Conservation (phyloP, 805 yeast species). For the Wickerhamiella slavikovae region DNA sequence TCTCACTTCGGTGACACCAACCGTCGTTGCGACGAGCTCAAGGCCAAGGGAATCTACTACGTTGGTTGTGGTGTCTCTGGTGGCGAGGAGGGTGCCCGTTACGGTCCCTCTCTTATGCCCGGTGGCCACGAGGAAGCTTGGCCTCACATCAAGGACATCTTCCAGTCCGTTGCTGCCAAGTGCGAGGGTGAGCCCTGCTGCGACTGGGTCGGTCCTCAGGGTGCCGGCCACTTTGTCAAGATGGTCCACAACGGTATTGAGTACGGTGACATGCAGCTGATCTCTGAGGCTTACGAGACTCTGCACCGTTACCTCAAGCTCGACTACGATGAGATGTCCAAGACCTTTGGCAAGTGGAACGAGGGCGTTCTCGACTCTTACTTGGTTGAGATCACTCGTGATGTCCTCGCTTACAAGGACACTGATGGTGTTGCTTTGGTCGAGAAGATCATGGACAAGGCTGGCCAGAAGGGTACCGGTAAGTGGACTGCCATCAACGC, state of each 20-base stretch:
- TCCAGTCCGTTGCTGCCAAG: constrained; percentile 92
- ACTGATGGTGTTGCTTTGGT: constrained; percentile 81
- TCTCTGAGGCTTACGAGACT: constrained; percentile 92
- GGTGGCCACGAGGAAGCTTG: constrained; percentile 97
- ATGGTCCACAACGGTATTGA: constrained; percentile 99
- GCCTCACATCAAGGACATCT: constrained; percentile 93
- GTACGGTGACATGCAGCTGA: constrained; percentile 99
- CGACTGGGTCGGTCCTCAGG: constrained; percentile 99
- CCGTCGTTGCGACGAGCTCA: constrained; percentile 85
- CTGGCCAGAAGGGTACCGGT: constrained; percentile 99
- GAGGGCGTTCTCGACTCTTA: constrained; percentile 93
- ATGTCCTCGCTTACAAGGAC: constrained; percentile 76
- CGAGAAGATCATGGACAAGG: constrained; percentile 89
- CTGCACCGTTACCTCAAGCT: constrained; percentile 87
- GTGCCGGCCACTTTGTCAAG: constrained; percentile 97
- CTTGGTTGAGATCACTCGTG: constrained; percentile 92
- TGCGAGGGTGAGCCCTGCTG: constrained; percentile 98
- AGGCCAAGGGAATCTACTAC: constrained; percentile 67
- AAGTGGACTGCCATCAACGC: constrained; percentile 99
- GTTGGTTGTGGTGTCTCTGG: constrained; percentile 99
- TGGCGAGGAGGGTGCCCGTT: constrained; percentile 99
- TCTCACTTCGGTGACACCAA: constrained; percentile 97
- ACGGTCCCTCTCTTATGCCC: constrained; percentile 98
- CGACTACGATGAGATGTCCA: constrained; percentile 79
- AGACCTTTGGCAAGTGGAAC: constrained; percentile 85